Conservation (phyloP, 495 filamentous ascomycete genomes). For the Penicillium antarcticum region DNA sequence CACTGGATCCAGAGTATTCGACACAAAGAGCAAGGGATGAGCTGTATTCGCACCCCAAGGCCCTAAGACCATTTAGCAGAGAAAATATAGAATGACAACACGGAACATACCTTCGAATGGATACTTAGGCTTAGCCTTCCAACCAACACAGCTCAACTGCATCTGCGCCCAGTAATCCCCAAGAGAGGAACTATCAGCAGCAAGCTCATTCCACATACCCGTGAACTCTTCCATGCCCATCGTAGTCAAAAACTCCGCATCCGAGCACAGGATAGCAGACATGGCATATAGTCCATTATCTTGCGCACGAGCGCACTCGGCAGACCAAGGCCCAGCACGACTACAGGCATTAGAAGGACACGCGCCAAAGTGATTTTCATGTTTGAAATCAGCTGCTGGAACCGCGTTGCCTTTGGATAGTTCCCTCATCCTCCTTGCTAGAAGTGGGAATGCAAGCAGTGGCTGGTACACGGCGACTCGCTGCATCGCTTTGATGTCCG, state of each 20-base stretch:
- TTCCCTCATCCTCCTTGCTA: slow-evolving; percentile 53
- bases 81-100: neutral
- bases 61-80: slow-evolving; percentile 16
- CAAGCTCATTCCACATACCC: slow-evolving; percentile 41
- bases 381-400: slow-evolving; percentile 48
- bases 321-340: slow-evolving; percentile 34
- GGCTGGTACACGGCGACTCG: slow-evolving; percentile 53
- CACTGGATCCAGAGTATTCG: slow-evolving; percentile 59
- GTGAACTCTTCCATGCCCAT: slow-evolving; percentile 43
- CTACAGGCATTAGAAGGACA: slow-evolving; percentile 41
- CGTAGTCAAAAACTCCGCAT: slow-evolving; percentile 46
- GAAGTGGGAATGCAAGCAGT: slow-evolving; percentile 49
- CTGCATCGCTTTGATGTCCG: slow-evolving; percentile 34
- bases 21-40: slow-evolving; percentile 58
- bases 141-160: slow-evolving; percentile 54
- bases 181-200: slow-evolving; percentile 42
- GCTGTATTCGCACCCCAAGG: slow-evolving; percentile 39
- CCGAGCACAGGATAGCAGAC: slow-evolving; percentile 60
- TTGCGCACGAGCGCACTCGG: slow-evolving; percentile 41
- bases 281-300: slow-evolving; percentile 39
- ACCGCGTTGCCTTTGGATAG: slow-evolving; percentile 53
- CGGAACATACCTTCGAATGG: slow-evolving; percentile 40
- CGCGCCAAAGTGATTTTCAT: slow-evolving; percentile 24
- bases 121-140: slow-evolving; percentile 57
- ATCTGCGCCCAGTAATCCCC: slow-evolving; percentile 60